Evolutionary conservation across 1,284 basidiomycete species (phyloP), one percentile per base, ranked within the genome.

Genomic region (Malassezia restricta): DNA sequence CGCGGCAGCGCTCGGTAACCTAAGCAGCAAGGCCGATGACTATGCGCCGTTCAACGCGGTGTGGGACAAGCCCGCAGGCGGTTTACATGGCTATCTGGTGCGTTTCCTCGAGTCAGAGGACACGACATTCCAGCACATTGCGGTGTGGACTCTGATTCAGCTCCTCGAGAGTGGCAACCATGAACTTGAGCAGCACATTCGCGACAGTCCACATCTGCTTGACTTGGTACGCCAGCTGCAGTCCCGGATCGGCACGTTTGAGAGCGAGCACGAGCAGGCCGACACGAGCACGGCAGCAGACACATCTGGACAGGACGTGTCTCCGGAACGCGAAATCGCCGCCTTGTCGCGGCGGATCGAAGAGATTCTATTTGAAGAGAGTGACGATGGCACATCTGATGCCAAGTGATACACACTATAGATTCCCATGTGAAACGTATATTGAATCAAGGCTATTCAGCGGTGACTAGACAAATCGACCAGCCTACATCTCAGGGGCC

Each of bases 81-180:
- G 94, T 37, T 84, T 99, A 78, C 91, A 96, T 73, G 83, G 82
- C 58, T 99, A 99, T 75, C 79, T 99, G 40, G 85, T 89, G 68
- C 83, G 88, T 43, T 98, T 99, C 83, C 77, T 99, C 61, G 88
- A 84, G 50, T 89, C 85, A 67, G 78, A 86, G 14, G 94, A 99
- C 74, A 86, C 88, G n/a, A 99, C 94, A 0, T 99, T 99, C 84
- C 92, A 96, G 75, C 94, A 99, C 74, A 99, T 98, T 64, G 94
- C 94, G 29, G 91, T 98, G 29, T 74, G 71, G 77, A 96, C 92
- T 0, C 91, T 96, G 59, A 91, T 96, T 9, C 92, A 98, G 72
- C 77, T 98, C 28, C 79, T 98, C 28, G 94, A 98, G 74, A 90
- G 88, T 28, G 86, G 87, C 61, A 86, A 86, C 84, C 55, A 51